Conservation (phyloP, 139 green algal genomes). For the Ettlia oleoabundans region DNA sequence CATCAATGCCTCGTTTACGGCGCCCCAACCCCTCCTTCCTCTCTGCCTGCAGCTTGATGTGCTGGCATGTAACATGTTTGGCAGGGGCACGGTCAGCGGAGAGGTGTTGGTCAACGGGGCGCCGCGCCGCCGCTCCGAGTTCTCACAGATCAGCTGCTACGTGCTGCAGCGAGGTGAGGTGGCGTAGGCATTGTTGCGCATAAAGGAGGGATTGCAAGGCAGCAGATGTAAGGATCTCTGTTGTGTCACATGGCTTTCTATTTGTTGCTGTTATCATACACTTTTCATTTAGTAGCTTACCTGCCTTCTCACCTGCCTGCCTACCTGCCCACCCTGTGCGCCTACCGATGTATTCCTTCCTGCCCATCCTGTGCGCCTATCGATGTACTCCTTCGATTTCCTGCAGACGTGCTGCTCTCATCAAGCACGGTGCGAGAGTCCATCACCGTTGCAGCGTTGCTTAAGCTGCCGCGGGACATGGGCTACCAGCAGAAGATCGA, state of each 20-base stretch:
- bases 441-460: conserved; percentile 64
- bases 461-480: conserved; percentile 65
- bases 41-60: conserved; percentile 69
- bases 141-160: conserved; percentile 57
- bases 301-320: too few relatives aligned
- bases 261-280: too few relatives aligned
- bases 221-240: too few relatives aligned
- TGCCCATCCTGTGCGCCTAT: too few relatives aligned
- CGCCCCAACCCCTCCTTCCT: neutral
- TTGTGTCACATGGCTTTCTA: neutral
- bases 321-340: too few relatives aligned
- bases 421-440: conserved; percentile 70
- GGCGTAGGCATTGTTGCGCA: too few relatives aligned
- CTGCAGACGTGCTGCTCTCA: conserved; percentile 68
- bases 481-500: conserved; percentile 42
- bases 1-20: too few relatives aligned
- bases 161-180: conserved; percentile 60
- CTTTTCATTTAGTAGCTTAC: too few relatives aligned
- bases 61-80: conserved; percentile 53
- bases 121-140: conserved; percentile 4
- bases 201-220: neutral
- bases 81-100: conserved; percentile 37
- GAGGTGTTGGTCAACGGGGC: conserved; percentile 61
- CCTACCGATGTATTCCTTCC: too few relatives aligned
- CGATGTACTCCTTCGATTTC: neutral